Percentiles rank a stretch among this genome's conserved stretches.
Conservation (phyloP, 345 rosid genomes). For the Populus alba region DNA sequence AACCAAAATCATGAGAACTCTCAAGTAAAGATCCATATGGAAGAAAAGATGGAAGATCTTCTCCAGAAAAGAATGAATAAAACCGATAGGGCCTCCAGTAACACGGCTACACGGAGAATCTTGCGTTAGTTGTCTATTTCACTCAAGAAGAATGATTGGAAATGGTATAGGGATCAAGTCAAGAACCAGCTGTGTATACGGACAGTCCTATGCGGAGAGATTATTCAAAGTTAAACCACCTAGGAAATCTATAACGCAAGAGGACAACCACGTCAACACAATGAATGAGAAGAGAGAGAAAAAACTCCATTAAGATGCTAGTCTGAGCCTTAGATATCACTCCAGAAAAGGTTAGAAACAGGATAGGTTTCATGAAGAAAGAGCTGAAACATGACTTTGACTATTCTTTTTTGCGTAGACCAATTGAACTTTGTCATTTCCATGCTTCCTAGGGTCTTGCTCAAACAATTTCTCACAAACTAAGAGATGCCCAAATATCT, state of each 20-base stretch:
- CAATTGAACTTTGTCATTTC: background rate
- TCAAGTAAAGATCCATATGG: too few species aligned
- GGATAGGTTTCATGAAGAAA: background rate
- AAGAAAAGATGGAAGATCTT: background rate
- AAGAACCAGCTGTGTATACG: background rate
- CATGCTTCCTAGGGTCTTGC: background rate
- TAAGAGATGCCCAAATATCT: background rate
- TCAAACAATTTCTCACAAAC: background rate
- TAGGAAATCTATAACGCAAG: background rate
- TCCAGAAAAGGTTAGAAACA: background rate
- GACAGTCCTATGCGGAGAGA: background rate
- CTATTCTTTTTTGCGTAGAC: background rate
- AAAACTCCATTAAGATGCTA: background rate
- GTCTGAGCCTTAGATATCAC: background rate
- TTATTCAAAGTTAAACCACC: background rate
- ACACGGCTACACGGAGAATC: background rate
- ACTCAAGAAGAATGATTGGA: background rate
- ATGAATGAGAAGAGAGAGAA: background rate
- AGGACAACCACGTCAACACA: background rate
- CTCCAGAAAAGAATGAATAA: background rate
- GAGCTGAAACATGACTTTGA: background rate
- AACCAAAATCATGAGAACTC: too few species aligned
- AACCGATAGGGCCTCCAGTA: background rate
- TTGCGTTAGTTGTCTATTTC: background rate
- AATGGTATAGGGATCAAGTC: background rate